Base-by-base conservation (phyloP, 192 early-diverging fungal genomes). In the Coemansia sp. region DNA sequence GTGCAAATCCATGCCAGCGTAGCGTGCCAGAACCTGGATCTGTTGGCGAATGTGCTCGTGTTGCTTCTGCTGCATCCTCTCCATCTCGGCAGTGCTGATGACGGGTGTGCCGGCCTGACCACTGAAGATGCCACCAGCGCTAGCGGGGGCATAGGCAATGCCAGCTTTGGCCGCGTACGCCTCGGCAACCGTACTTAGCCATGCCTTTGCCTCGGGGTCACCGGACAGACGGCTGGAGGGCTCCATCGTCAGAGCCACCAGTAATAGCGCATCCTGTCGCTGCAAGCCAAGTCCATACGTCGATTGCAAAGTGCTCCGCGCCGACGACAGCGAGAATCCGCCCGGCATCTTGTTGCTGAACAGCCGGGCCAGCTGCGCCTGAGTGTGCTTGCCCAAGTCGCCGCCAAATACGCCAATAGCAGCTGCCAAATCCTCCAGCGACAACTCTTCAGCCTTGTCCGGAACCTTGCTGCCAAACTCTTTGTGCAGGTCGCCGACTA, bases 311-410 rank as follows among this genome's bases (percentile, higher is more conserved):
- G 88, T 84, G 21, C 77, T 69, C 74, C 93, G 92, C 59, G 88
- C 93, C 59, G 83, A 77, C 16, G 86, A 86, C 59, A 93, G 87
- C 20, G 88, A 87, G 73, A 94, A 98, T 28, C 95, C 93, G 79
- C 91, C 93, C 55, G 95, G 93, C 92, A 98, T 94, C 85, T 95
- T 98, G 78, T 83, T 82, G 75, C 85, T 83, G 43, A 98, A 85
- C 81, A 98, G 77, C 68, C 92, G 90, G 55, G 90, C 81, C 43
- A 95, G 72, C 35, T 94, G 75, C 10, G 83, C 82, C 50, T 70
- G 85, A 31, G 87, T 86, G 56, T 90, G 88, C 83, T 93, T 94
- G 61, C 95, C 95, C 13, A 96, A 83, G 18, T 80, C 26, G 25
- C 91, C 93, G 65, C 83, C 82, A 37, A 60, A 45, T 33, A 71